A percentile compares a stretch with the other conserved stretches of the same genome.
These are phyloP conservation scores for Datisca glomerata DNA, from an alignment of 306 rosid species.

Conservation along the genomic window DNA sequence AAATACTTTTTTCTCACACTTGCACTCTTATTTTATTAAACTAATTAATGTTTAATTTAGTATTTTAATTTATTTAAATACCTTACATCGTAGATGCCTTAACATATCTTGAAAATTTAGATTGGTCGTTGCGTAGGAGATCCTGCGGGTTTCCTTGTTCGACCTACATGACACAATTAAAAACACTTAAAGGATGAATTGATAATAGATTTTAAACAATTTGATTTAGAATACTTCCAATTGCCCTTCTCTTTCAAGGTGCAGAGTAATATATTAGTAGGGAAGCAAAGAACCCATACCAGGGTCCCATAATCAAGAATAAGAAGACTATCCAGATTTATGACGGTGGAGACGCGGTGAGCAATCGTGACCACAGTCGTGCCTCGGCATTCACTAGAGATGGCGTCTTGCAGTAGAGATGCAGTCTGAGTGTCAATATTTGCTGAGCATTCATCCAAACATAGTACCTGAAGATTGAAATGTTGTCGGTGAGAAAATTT, in stretches of 20 bases:
- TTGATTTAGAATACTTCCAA: neutral
- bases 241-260: neutral
- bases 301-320: slow-evolving; percentile 75
- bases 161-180: neutral
- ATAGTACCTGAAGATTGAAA: slow-evolving; percentile 65
- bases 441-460: slow-evolving; percentile 98
- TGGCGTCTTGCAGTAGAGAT: slow-evolving; percentile 55
- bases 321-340: slow-evolving; percentile 63
- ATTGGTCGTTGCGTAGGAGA: neutral
- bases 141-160: slow-evolving; percentile 2
- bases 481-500: too few species aligned
- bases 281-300: slow-evolving; percentile 33
- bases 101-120: neutral
- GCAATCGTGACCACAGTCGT: slow-evolving; percentile 84
- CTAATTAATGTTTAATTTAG: too few species aligned
- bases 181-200: neutral
- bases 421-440: slow-evolving; percentile 81
- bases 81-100: neutral
- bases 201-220: neutral
- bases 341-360: slow-evolving; percentile 82
- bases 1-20: too few species aligned
- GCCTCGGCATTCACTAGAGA: slow-evolving; percentile 68
- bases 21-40: too few species aligned
- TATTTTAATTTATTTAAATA: too few species aligned
- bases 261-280: too few species aligned